These are phyloP conservation scores for Rhododendron griersonianum DNA, from an alignment of 148 eudicot species.

Conservation along the genomic window DNA sequence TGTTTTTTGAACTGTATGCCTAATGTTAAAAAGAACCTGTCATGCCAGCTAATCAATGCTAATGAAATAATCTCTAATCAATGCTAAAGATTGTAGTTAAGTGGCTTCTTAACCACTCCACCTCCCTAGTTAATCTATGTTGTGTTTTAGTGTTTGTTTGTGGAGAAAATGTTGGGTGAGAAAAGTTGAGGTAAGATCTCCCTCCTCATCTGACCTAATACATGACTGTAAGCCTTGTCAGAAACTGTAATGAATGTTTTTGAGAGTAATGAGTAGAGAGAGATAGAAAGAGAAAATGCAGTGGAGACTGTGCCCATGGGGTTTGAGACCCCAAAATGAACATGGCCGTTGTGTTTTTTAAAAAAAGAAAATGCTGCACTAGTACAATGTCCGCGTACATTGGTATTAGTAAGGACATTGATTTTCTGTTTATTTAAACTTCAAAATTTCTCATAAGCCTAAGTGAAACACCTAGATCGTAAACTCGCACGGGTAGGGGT, in stretches of 20 bases:
- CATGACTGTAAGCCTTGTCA: background rate
- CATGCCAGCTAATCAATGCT: background rate
- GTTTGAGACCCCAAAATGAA: too few species aligned
- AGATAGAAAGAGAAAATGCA: too few species aligned
- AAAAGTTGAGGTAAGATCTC: background rate
- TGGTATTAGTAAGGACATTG: too few species aligned
- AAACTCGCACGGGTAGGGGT: background rate
- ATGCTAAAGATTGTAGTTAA: background rate
- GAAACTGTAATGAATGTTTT: background rate
- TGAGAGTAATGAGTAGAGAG: background rate
- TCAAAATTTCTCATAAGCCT: background rate
- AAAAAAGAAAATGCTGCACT: background rate
- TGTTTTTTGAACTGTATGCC: background rate
- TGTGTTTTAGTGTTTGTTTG: background rate
- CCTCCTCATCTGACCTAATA: background rate
- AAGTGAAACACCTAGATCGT: background rate
- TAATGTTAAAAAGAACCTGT: background rate
- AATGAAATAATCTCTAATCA: background rate
- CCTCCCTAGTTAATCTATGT: background rate
- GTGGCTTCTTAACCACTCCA: slow-evolving; percentile 2
- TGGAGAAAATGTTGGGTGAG: background rate
- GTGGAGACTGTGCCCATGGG: background rate
- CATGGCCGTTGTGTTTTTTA: too few species aligned
- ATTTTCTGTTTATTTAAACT: too few species aligned
- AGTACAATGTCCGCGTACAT: background rate